A percentile compares a stretch with the other conserved stretches of the same genome.
Evolutionary conservation across 2,329 filamentous ascomycete species (phyloP).

Genomic region (Xylaria sp.): DNA sequence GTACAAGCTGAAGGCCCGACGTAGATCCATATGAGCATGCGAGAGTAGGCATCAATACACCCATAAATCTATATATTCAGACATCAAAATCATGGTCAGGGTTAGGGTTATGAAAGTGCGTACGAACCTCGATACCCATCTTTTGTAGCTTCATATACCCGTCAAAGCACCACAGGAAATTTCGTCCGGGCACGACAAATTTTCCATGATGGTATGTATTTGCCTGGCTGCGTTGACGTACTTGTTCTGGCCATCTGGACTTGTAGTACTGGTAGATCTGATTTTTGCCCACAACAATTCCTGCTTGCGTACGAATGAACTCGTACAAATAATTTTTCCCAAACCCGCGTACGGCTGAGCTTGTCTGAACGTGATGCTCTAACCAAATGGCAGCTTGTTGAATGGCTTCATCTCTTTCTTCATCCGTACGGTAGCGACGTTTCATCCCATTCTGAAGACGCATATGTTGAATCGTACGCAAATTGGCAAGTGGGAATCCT

Average conservation of each 20-base stretch:
- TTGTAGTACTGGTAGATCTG: neutral
- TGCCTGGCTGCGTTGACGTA: neutral
- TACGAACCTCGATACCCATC: neutral
- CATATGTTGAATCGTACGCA: too few relatives aligned
- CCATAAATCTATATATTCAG: neutral
- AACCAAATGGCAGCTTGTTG: too few relatives aligned
- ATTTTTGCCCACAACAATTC: neutral
- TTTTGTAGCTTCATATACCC: neutral
- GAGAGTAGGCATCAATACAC: neutral
- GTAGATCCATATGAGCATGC: neutral
- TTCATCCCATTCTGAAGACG: too few relatives aligned
- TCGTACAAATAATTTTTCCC: neutral
- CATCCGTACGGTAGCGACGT: too few relatives aligned
- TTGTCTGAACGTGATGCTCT: too few relatives aligned
- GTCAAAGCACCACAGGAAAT: neutral
- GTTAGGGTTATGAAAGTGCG: neutral
- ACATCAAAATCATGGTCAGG: neutral
- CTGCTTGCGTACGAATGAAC: neutral
- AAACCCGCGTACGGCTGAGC: too few relatives aligned
- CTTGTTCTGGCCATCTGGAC: neutral
- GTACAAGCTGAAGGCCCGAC: neutral
- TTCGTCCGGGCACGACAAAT: neutral
- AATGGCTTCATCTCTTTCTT: too few relatives aligned
- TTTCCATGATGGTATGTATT: neutral
- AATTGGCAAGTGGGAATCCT: too few relatives aligned